Evolutionary conservation across 2,329 filamentous ascomycete species (phyloP).

Genomic region (Penicillium freii): DNA sequence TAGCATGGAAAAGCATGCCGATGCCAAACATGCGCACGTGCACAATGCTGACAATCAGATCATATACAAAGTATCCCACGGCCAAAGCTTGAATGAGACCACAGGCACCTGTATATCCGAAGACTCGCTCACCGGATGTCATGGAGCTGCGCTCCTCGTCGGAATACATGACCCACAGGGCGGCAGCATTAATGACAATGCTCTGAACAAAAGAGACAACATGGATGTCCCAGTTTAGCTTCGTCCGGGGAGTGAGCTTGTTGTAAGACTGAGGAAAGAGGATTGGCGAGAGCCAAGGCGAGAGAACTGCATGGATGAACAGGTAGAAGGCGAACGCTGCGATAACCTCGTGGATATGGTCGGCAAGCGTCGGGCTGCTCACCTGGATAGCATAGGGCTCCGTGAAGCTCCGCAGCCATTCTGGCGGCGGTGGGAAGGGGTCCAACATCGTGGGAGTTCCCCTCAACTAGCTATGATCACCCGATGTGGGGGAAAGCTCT

Average conservation of each 20-base stretch:
- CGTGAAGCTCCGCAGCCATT: conserved; percentile 48
- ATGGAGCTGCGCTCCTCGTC: conserved; percentile 58
- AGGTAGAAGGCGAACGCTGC: conserved; percentile 58
- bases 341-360: conserved; percentile 62
- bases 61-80: conserved; percentile 64
- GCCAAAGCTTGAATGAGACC: conserved; percentile 61
- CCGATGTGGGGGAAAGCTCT: conserved; percentile 17
- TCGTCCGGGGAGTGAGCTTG: conserved; percentile 54
- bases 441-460: conserved; percentile 41
- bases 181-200: conserved; percentile 54
- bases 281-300: conserved; percentile 53
- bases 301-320: conserved; percentile 53
- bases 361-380: conserved; percentile 54
- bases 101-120: conserved; percentile 59
- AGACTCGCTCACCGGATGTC: conserved; percentile 54
- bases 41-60: conserved; percentile 56
- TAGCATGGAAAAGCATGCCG: conserved; percentile 62
- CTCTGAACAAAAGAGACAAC: conserved; percentile 63
- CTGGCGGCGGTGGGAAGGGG: conserved; percentile 50
- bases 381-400: conserved; percentile 54
- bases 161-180: conserved; percentile 57
- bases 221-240: conserved; percentile 66
- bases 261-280: conserved; percentile 58
- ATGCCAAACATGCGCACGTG: conserved; percentile 59
- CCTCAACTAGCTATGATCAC: conserved; percentile 16